These are phyloP conservation scores for Jatropha multifida DNA, from an alignment of 441 rosid species.

Conservation along the genomic window DNA sequence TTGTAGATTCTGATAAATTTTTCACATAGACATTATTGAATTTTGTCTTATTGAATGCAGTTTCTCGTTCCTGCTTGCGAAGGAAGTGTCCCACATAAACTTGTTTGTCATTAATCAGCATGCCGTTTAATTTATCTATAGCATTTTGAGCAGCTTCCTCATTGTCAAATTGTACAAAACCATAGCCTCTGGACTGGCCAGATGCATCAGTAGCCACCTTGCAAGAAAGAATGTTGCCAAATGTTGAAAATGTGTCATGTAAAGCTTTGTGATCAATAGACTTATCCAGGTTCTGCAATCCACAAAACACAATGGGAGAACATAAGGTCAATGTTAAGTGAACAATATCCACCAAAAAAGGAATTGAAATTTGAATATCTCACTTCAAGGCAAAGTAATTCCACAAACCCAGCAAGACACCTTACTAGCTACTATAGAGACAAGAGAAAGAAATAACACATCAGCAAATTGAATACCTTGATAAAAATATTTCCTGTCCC, in stretches of 20 bases:
- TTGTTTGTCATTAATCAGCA: constrained; percentile 87
- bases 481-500: constrained; percentile 88
- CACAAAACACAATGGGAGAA: neutral
- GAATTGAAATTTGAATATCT: neutral
- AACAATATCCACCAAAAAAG: neutral
- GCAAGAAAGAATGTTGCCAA: constrained; percentile 83
- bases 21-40: constrained; percentile 83
- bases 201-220: constrained; percentile 74
- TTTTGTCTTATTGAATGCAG: constrained; percentile 35
- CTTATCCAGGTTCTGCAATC: constrained; percentile 65
- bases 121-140: constrained; percentile 71
- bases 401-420: neutral
- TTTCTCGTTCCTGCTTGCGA: constrained; percentile 81
- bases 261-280: constrained; percentile 80
- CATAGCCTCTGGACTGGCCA: constrained; percentile 90
- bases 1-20: constrained; percentile 69
- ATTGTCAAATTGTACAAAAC: constrained; percentile 84
- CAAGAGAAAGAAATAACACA: neutral
- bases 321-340: neutral
- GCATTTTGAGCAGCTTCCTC: constrained; percentile 81
- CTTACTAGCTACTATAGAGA: neutral
- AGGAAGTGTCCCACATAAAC: constrained; percentile 87
- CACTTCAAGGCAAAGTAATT: neutral
- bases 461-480: constrained; percentile 27
- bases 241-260: constrained; percentile 70